Percentiles rank a stretch among this genome's conserved stretches.
These are phyloP conservation scores for Actinidia arguta DNA, from an alignment of 179 eudicot species.

Conservation along the genomic window DNA sequence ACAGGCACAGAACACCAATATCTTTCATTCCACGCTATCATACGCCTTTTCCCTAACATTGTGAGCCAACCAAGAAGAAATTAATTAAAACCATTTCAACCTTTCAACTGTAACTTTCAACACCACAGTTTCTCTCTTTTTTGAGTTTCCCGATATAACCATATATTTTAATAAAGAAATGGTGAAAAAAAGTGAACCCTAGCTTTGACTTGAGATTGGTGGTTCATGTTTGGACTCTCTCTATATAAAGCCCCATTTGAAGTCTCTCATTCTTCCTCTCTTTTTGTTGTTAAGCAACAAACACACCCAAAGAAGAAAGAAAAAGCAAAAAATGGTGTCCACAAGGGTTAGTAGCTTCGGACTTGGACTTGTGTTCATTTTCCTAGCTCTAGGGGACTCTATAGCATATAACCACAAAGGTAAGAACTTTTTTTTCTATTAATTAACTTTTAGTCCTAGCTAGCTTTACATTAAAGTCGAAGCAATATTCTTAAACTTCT, in stretches of 20 bases:
- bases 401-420: conserved; percentile 33
- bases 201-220: conserved; percentile 38
- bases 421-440: neutral
- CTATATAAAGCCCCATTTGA: conserved; percentile 13
- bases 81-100: conserved; percentile 5
- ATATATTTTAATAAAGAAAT: too few relatives aligned
- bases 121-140: conserved; percentile 7
- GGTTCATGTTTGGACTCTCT: conserved; percentile 19
- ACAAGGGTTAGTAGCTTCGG: conserved; percentile 33
- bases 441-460: neutral
- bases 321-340: conserved; percentile 32
- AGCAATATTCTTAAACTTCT: neutral
- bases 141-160: conserved; percentile 5
- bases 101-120: conserved; percentile 1
- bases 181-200: neutral
- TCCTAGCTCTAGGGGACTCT: conserved; percentile 37
- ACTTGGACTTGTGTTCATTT: conserved; percentile 36
- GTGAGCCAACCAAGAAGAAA: conserved; percentile 12
- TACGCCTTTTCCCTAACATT: conserved; percentile 42
- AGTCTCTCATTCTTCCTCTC: conserved; percentile 10
- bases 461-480: neutral
- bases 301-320: neutral
- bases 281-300: conserved; percentile 12
- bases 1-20: conserved; percentile 45
- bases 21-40: conserved; percentile 57